Conservation (phyloP, 1,139 yeast species). For the Yarrowia galli region DNA sequence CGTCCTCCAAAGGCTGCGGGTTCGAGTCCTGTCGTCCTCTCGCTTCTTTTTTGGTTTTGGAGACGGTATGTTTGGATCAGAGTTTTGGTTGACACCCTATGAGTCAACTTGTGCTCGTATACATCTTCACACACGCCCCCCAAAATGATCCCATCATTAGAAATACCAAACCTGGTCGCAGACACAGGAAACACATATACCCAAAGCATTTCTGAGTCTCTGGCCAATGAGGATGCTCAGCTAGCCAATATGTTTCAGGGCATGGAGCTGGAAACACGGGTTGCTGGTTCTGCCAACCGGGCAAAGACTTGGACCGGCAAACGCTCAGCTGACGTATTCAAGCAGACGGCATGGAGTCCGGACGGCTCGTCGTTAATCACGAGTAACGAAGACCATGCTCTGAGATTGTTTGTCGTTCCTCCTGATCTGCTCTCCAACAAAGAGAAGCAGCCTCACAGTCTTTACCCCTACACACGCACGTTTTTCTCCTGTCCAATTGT, state of each 20-base stretch:
- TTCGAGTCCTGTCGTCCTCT: conserved; percentile 38
- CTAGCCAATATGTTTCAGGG: conserved; percentile 21
- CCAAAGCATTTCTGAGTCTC: conserved; percentile 19
- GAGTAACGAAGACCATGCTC: conserved; percentile 47
- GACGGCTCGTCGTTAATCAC: conserved; percentile 49
- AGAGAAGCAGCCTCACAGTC: conserved; percentile 20
- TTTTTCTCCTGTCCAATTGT: conserved; percentile 44
- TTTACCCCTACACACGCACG: conserved; percentile 46
- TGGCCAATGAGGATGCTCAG: conserved; percentile 26
- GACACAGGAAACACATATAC: conserved; percentile 32
- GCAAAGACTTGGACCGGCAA: conserved; percentile 15
- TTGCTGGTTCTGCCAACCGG: conserved; percentile 21
- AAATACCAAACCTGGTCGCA: conserved; percentile 22
- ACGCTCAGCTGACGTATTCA: conserved; percentile 39
- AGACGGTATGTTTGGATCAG: not conserved
- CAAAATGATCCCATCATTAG: conserved; percentile 12
- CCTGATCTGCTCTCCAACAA: conserved; percentile 43
- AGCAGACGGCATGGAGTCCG: conserved; percentile 46
- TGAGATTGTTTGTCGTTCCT: conserved; percentile 49
- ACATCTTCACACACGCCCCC: not conserved
- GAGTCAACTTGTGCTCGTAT: too few relatives aligned
- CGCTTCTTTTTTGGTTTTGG: not conserved
- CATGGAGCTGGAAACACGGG: conserved; percentile 25
- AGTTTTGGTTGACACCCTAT: not conserved
- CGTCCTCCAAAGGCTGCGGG: conserved; percentile 38